Evolutionary conservation across 2,329 filamentous ascomycete species (phyloP).

Genomic region (Aschersonia sp.): DNA sequence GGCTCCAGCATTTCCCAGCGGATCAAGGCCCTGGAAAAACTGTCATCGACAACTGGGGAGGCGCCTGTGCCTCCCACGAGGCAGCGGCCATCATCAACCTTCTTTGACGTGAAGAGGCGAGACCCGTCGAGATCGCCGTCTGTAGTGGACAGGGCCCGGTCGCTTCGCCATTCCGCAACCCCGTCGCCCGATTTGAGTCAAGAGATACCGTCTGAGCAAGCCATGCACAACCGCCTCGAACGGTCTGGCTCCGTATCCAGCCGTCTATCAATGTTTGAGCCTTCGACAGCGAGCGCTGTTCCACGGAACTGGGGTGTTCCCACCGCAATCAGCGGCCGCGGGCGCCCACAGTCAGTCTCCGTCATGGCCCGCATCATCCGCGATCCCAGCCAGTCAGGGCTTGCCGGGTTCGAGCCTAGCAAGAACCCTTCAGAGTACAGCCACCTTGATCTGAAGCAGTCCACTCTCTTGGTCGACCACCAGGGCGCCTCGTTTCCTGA

Average conservation of each 20-base stretch:
- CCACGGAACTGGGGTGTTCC: constrained; percentile 7
- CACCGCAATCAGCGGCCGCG: constrained; percentile 21
- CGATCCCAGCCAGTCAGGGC: constrained; percentile 34
- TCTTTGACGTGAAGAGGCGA: constrained; percentile 43
- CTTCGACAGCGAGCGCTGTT: constrained; percentile 9
- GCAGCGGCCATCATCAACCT: constrained; percentile 35
- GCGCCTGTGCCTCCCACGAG: constrained; percentile 8
- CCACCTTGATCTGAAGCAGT: constrained; percentile 40
- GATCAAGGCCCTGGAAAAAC: constrained; percentile 82
- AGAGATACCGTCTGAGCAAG: constrained; percentile 31
- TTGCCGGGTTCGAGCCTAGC: constrained; percentile 23
- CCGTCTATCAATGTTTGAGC: constrained; percentile 41
- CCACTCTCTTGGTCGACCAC: constrained; percentile 43
- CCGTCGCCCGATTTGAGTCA: constrained; percentile 24
- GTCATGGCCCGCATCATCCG: constrained; percentile 76
- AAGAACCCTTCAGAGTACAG: constrained; percentile 28
- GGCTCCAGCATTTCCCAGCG: constrained; percentile 86
- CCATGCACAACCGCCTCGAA: constrained; percentile 21
- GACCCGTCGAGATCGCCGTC: constrained; percentile 31
- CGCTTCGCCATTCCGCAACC: constrained; percentile 16
- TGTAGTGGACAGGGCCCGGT: constrained; percentile 27
- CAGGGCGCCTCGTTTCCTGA: constrained; percentile 19
- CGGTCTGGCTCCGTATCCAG: constrained; percentile 40
- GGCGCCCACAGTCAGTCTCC: constrained; percentile 62
- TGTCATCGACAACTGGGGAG: constrained; percentile 31